Conservation (phyloP, 2,329 filamentous ascomycete genomes). For the Zarea fungicola region DNA sequence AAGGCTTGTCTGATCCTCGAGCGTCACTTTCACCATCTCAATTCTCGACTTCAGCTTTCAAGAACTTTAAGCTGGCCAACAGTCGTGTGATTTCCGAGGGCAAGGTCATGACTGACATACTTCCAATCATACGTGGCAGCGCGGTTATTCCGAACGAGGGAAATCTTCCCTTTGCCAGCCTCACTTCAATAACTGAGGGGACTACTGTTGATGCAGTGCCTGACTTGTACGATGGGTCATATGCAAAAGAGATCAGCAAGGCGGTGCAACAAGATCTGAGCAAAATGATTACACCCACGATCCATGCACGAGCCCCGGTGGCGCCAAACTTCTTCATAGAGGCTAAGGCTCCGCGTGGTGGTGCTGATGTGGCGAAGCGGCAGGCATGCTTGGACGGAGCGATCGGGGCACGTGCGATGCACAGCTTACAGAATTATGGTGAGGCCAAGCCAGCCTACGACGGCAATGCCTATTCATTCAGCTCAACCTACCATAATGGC, state of each 20-base stretch:
- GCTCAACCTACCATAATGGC: conserved; percentile 32
- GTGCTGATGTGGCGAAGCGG: conserved; percentile 19
- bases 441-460: conserved; percentile 29
- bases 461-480: conserved; percentile 33
- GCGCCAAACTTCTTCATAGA: conserved; percentile 39
- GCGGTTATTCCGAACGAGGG: not conserved
- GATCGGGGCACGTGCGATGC: conserved; percentile 31
- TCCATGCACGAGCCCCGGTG: conserved; percentile 18
- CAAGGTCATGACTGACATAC: conserved; percentile 25
- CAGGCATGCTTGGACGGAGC: conserved; percentile 35
- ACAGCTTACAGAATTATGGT: conserved; percentile 31
- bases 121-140: conserved; percentile 27
- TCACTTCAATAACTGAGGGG: conserved; percentile 30
- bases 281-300: not conserved
- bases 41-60: conserved; percentile 26
- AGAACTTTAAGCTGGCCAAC: conserved; percentile 25
- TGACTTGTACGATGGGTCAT: conserved; percentile 28
- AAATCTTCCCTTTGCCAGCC: conserved; percentile 20
- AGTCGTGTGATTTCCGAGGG: conserved; percentile 28
- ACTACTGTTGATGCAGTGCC: conserved; percentile 24
- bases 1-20: conserved; percentile 6
- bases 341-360: conserved; percentile 31
- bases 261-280: conserved; percentile 13
- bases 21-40: conserved; percentile 31
- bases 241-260: conserved; percentile 21